Evolutionary conservation across 805 yeast species (phyloP), one percentile per base, ranked within the genome.

Genomic region (Myxozyma nipponensis): DNA sequence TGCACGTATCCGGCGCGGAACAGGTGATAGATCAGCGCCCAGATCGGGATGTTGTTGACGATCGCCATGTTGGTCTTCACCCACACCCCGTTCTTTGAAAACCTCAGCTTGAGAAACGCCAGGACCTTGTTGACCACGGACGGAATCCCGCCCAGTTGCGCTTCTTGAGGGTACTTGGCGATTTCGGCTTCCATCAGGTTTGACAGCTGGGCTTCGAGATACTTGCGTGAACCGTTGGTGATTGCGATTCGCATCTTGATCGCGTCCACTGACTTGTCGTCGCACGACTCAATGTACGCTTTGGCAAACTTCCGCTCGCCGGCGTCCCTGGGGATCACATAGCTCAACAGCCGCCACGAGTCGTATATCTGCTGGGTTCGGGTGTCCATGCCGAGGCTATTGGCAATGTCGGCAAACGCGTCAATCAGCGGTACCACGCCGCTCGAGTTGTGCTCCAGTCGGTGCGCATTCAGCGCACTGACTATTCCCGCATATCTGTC

Each of bases 21-120:
- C 54, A 91, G 72, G 67, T 86, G 91, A 65, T 84, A 93, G 9
- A 93, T 69, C 35, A 88, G 70, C 0, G 96, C 96, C 98, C 98
- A 91, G n/a, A 93, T 78, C 7, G 98, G 98, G 1, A 78, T 72
- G 17, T 89, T 89, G 67, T 91, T 90, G 22, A 88, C 82, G 47
- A 83, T 70, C 46, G 83, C 75, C 42, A 85, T 61, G 53, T 77
- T 77, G n/a, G 73, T 71, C 34, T 75, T 60, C 48, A 73, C 74
- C 82, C 84, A 76, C 28, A 72, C 68, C 19, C 72, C 74, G 46
- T 70, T 70, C 53, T 59, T 58, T 37, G 66, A 69, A 63, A 68
- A 78, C 62, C 63, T 75, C 69, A 63, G 68, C 61, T 52, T 80
- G 75, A 62, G 79, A 66, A 62, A 86, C 77, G 84, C 79, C 52